Evolutionary conservation across 2,329 filamentous ascomycete genomes (phyloP), one percentile per base, ranked within the genome.

Genomic region (Camillea tinctor): DNA sequence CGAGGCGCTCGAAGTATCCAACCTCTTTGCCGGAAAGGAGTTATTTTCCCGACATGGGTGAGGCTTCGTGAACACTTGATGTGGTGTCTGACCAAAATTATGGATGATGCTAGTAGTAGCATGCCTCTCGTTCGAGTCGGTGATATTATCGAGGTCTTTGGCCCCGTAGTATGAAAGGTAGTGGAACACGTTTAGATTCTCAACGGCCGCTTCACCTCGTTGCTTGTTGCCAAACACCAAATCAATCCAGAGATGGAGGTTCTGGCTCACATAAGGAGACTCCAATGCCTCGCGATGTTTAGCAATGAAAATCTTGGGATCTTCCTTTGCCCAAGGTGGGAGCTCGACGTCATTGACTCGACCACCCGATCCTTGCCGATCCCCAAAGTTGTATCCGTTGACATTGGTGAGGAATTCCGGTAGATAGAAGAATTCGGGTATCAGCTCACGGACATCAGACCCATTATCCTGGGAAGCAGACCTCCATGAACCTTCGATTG

Each of bases 51-150:
- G 85, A n/a, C 84, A 78, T 3, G 90, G 88, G 74, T 99, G 95
- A 13, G 90, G 82, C 60, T 89, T 89, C 51, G 87, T 85, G 73
- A 98, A 99, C 17, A 98, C 90, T 73, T 99, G 96, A 68, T 96
- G 91, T 1, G 96, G 95, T 1, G 96, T 99, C 74, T 99, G 95
- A 0, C 95, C 95, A 74, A 99, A 99, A 69, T 98, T 98, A 76
- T 99, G 94, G 68, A 99, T 98, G 67, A 97, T 96, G 36, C 92
- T 92, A 57, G 97, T 97, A 0, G 93, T 94, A 4, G 94, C 91
- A 6, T 93, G 81, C 50, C 93, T 85, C 74, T 98, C 93, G 58
- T 94, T 87, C 0, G 91, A 90, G 71, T 98, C 94, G 7, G 89
- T 87, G 61, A 99, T 98, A 56, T 88, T 88, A 73, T 99, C 95